Evolutionary conservation across 2,329 filamentous ascomycete genomes (phyloP), one percentile per base, ranked within the genome.

Genomic region (Fusarium graminum): DNA sequence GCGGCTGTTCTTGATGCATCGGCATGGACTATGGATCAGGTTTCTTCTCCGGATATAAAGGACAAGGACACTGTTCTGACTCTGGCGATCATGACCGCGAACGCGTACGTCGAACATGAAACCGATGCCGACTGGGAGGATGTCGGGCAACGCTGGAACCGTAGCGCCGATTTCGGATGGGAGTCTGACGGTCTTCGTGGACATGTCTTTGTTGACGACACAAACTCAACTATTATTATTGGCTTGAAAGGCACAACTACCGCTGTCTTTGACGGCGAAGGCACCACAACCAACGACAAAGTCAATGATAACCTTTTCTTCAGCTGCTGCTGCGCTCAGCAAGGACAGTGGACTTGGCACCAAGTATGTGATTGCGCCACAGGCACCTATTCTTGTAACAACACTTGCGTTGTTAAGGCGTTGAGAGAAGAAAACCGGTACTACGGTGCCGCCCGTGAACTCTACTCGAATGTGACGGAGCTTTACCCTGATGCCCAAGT

Each of bases 241-340:
- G 94, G 93, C 7, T 80, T 99, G 56, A 99, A 99, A 80, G 95
- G 94, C 52, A 97, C 94, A 0, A 92, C 90, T 2, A 88, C 90
- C 3, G 94, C 95, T 13, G 89, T 98, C 5, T 98, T 97, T 75
- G 94, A 98, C 76, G 95, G 95, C n/a, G 92, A 94, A 36, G 94
- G 94, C 50, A 98, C 95, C 2, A 98, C 94, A 1, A 97, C 93
- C 26, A 97, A 97, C 70, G 95, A 99, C 80, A 99, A 99, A 81
- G 83, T 94, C 74, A 99, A 98, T 76, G 95, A 99, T 79, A 99
- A 99, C 75, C 84, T 99, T 11, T 97, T 97, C 79, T 97, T 97
- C 80, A 97, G 94, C 75, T 99, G 95, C 80, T 99, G 95, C 78
- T 99, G 95, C 79, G 95, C 89, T 6, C 93, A 97, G 79, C 94